Base-by-base conservation (phyloP, 2,329 filamentous ascomycete species). In the Ophiostoma ulmi region DNA sequence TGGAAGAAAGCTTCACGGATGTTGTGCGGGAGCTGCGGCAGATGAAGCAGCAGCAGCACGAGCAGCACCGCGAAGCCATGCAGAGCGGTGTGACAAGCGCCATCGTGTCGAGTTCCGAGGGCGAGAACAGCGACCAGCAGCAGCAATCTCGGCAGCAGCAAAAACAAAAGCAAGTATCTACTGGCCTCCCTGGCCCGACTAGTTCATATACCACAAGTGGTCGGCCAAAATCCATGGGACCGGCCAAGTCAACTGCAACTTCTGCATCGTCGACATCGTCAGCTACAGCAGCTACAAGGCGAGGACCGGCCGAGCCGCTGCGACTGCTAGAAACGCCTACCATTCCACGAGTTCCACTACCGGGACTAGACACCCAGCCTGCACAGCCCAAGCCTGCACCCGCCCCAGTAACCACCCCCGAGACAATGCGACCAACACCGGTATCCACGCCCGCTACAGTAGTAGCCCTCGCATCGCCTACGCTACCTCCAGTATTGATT, bases 1-100 rank as follows among this genome's bases (percentile, higher is more conserved):
- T 98, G 1, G 94, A 98, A 78, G 93, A 97, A 79, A 91, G 93
- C 17, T 94, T 98, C 78, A 86, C 91, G 2, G 92, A 97, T 72
- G 90, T 97, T n/a, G 87, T 93, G 71, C 88, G 87, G 73, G 92
- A 95, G 78, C 90, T 97, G 78, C 88, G 91, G 73, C 87, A 88
- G 73, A 80, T 87, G 78, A 87, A 83, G 79, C 79, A 78, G 73
- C 80, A 74, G 69, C 72, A 73, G 67, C 68, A 72, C 44, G 26
- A 69, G 8, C 70, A 71, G 66, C 65, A 68, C 35, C 68, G 55
- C 44, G 69, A 68, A 26, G 35, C 55, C 1, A 44, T 79, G 44
- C 41, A 79, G 66, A 77, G 79, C 66, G 81, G 79, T 55, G 79
- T 79, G 44, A 52, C 61, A 13, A 71, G 70, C 10, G 70, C 67